A percentile compares a stretch with the other conserved stretches of the same genome.
Conservation (phyloP, 192 early-diverging fungal genomes). For the Backusella psychrophila region DNA sequence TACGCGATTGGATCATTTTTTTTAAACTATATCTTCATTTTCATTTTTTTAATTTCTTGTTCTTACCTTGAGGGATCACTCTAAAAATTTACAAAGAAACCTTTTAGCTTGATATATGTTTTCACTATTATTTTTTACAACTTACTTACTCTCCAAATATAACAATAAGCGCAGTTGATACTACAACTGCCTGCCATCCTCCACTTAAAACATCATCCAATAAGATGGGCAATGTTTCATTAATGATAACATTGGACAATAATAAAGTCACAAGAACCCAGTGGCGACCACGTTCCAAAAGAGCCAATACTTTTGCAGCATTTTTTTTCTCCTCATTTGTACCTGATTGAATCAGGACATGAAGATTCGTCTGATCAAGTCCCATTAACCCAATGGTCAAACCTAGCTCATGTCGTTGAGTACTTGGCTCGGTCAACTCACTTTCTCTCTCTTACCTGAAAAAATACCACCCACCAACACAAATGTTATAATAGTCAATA, state of each 20-base stretch:
- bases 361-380: conserved; percentile 76
- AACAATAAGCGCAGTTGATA: conserved; percentile 87
- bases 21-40: neutral
- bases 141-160: conserved; percentile 85
- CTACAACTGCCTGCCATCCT: conserved; percentile 79
- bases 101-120: neutral
- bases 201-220: conserved; percentile 73
- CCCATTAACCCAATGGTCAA: conserved; percentile 46
- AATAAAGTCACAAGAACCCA: conserved; percentile 95
- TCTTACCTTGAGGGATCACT: conserved; percentile 77
- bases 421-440: neutral
- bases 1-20: neutral
- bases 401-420: neutral
- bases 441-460: conserved; percentile 49
- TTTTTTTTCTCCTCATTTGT: conserved; percentile 63
- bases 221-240: conserved; percentile 90
- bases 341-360: conserved; percentile 82
- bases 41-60: neutral
- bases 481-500: conserved; percentile 34
- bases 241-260: conserved; percentile 91
- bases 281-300: conserved; percentile 60
- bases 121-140: neutral
- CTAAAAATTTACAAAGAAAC: conserved; percentile 1
- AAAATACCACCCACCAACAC: conserved; percentile 78
- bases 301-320: conserved; percentile 55